Evolutionary conservation across 192 early-diverging fungal genomes (phyloP).

Genomic region (Mortierella claussenii): DNA sequence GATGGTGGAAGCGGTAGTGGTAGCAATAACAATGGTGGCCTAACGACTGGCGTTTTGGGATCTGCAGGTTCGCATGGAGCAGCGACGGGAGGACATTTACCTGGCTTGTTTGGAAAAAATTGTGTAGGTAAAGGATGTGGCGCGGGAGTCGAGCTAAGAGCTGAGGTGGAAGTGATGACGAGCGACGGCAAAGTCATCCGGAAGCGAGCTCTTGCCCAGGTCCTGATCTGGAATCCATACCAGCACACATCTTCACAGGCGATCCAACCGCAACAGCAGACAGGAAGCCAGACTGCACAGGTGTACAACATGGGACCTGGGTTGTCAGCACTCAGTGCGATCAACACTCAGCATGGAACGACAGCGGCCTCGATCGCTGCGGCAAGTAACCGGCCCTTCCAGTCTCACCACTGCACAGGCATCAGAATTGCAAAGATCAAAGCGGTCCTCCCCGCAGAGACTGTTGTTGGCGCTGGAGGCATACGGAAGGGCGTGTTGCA

Average conservation of each 20-base stretch:
- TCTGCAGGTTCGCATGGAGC: slow-evolving; percentile 21
- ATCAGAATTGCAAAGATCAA: slow-evolving; percentile 60
- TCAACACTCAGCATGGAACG: not conserved
- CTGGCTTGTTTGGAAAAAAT: slow-evolving; percentile 23
- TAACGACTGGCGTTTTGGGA: not conserved
- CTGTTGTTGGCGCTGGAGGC: slow-evolving; percentile 27
- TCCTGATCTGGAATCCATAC: slow-evolving; percentile 51
- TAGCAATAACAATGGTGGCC: not conserved
- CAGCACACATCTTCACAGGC: not conserved
- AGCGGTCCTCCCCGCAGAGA: slow-evolving; percentile 57
- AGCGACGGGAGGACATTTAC: not conserved
- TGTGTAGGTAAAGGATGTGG: slow-evolving; percentile 45
- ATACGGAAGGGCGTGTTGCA: slow-evolving; percentile 54
- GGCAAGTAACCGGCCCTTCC: not conserved
- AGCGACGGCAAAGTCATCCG: slow-evolving; percentile 31
- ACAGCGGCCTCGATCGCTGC: not conserved
- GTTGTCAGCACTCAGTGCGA: slow-evolving; percentile 1
- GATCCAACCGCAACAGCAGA: slow-evolving; percentile 3
- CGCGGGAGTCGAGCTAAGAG: slow-evolving; percentile 31
- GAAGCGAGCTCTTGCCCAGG: slow-evolving; percentile 33
- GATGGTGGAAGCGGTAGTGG: slow-evolving; percentile 14
- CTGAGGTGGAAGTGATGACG: slow-evolving; percentile 45
- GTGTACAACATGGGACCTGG: not conserved
- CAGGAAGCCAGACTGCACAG: not conserved
- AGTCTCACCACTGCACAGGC: slow-evolving; percentile 28